Evolutionary conservation across 164 flowering plant species (phyloP), one percentile per base, ranked within the genome.

Genomic region (Vitis vinifera): DNA sequence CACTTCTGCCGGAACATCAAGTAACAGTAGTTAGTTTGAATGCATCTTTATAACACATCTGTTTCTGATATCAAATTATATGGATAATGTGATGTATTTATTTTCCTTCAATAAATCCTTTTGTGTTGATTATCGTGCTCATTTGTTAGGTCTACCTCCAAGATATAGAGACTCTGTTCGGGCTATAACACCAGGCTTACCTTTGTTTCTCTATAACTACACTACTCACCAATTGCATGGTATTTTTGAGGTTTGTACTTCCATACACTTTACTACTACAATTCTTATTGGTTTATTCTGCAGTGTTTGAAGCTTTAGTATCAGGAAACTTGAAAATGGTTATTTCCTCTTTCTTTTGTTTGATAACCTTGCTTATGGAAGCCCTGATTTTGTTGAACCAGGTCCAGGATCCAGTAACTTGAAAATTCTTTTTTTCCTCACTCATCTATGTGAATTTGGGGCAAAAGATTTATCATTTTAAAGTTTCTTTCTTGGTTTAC

Each of bases 191-290:
- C 97, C 97, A 16, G 97, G 97, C 61, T 76, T 91, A 57, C 97
- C 97, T 63, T 78, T 92, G 71, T 92, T 92, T 78, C 93, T 95
- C 58, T 95, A 92, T 76, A 94, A 92, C 73, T 95, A 95, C 68
- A 89, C 99, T 11, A 91, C 97, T 71, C 98, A 95, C 71, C 99
- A 92, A 82, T 72, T 95, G 76, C 97, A 94, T 81, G 97, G 99
- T 9, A 87, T 94, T 66, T 94, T 88, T 77, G 97, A 94, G 99
- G 99, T 95, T 68, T 76, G 84, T 71, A 53, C 17, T 62, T n/a
- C 8, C n/a, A 16, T 12, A 11, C 44, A 30, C 56, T 67, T 71
- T 58, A 10, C 51, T 14, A 63, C 19, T 62, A 23, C 4, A 10
- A n/a, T 66, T 37, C 44, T 37, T 37, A 37, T 37, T 37, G 44